Base-by-base conservation (phyloP, 1,284 basidiomycete species). In the Marasmius fiardii region DNA sequence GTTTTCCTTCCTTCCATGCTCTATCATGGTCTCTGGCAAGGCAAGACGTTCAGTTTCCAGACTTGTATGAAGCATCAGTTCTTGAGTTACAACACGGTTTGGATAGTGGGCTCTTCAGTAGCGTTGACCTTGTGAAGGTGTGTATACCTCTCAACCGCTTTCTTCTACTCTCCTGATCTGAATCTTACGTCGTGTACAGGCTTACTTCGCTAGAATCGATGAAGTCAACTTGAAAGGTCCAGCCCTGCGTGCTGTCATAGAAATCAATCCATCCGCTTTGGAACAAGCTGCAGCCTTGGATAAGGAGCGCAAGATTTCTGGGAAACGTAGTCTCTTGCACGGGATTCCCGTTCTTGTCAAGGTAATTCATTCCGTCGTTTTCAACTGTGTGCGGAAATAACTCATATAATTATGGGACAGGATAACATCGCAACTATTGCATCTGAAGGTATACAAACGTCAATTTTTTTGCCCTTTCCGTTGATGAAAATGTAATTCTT, bases 271-370 rank as follows among this genome's bases (percentile, higher is more conserved):
- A 0, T 77, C 74, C 14, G 86, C 85, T 1, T 65, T 87, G 10
- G 60, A 60, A n/a, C 73, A 83, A 64, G 83, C 84, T 10, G 76
- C 74, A 0, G 69, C 65, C 3, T 68, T 87, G 7, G 88, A 89
- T 58, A 59, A 61, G 1, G 86, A 88, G 62, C 73, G 86, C 2
- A 68, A 69, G 21, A 48, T 52, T 1, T 71, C 63, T 0, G 81
- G 83, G 0, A 70, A 73, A 6, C 74, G 85, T 10, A 76, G 85
- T n/a, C 62, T 68, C 0, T 67, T 90, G 41, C 86, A 90, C 62
- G 88, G 88, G 0, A 87, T 90, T 28, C 88, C 88, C 0, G 74
- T 90, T 43, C 68, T 89, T 2, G 62, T 90, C 53, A 90, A 90
- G 68, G 86, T 74, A 28, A 20, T 55, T 41, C 24, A n/a, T 33